phyloP scores from a whole-genome alignment of 176 grass and related monocot genomes.

The maize (Zea mays) region DNA sequence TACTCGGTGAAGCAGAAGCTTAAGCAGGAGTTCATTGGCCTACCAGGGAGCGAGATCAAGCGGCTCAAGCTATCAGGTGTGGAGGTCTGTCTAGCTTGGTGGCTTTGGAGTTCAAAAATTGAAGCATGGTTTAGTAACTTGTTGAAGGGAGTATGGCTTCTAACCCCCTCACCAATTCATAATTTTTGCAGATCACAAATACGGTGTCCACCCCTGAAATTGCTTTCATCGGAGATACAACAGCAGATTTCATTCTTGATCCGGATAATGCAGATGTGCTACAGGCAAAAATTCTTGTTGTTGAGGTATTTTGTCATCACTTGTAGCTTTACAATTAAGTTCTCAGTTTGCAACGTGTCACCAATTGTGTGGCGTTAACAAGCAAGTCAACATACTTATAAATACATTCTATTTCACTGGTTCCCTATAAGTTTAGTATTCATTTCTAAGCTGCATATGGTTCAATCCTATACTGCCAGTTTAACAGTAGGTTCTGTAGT shows the following conservation, averaged over 20 bases:
- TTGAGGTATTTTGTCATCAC: conserved; percentile 26
- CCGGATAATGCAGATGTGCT: conserved; percentile 72
- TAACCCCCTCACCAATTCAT: neutral
- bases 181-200: conserved; percentile 57
- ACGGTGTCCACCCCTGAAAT: conserved; percentile 74
- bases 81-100: conserved; percentile 76
- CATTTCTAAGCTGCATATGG: too few relatives aligned
- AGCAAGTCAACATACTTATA: neutral
- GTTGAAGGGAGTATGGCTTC: too few relatives aligned
- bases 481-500: too few relatives aligned
- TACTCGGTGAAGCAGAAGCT: too few relatives aligned
- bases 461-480: too few relatives aligned
- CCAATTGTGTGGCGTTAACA: too few relatives aligned
- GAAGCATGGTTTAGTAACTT: neutral
- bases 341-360: neutral
- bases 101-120: neutral
- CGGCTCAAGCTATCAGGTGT: conserved; percentile 72
- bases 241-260: conserved; percentile 88
- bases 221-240: conserved; percentile 91
- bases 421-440: too few relatives aligned
- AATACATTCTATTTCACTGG: too few relatives aligned
- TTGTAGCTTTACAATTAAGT: neutral
- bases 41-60: too few relatives aligned
- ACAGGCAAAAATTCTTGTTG: too few relatives aligned
- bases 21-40: too few relatives aligned